Percentiles rank a stretch among this genome's conserved stretches.
phyloP scores from a whole-genome alignment of 805 yeast genomes.

The Teunomyces lycoperdinae region DNA sequence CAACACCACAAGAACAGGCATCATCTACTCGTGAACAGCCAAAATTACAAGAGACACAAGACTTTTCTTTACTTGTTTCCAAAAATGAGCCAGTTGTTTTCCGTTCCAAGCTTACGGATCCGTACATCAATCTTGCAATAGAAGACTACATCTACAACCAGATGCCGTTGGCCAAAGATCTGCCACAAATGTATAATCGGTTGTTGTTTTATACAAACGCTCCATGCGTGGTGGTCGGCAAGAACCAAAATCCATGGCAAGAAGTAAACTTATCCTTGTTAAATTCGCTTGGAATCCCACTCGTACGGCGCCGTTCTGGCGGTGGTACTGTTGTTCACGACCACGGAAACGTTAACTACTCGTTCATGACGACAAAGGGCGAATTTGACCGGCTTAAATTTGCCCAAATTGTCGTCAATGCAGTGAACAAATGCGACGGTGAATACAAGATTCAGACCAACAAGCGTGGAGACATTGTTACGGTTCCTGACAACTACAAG shows the following conservation, averaged over 20 bases:
- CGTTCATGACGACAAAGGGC: constrained; percentile 68
- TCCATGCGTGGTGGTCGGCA: constrained; percentile 91
- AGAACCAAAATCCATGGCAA: constrained; percentile 93
- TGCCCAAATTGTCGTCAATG: constrained; percentile 41
- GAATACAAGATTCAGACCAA: constrained; percentile 48
- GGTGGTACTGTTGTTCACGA: constrained; percentile 99
- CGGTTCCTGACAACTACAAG: constrained; percentile 40
- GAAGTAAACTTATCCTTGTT: constrained; percentile 68
- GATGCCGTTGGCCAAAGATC: constrained; percentile 45
- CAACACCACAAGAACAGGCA: constrained; percentile 4
- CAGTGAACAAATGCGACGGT: constrained; percentile 21
- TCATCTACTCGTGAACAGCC: background rate
- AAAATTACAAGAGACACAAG: background rate
- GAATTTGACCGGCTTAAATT: constrained; percentile 61
- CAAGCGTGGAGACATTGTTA: constrained; percentile 76
- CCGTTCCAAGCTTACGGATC: constrained; percentile 58
- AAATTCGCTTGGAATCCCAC: constrained; percentile 51
- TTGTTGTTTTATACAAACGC: constrained; percentile 71
- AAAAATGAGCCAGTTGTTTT: constrained; percentile 49
- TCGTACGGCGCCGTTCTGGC: constrained; percentile 80
- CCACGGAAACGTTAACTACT: constrained; percentile 80
- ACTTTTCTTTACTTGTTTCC: background rate
- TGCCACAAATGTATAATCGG: constrained; percentile 39
- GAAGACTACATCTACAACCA: constrained; percentile 74
- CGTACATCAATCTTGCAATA: constrained; percentile 72